Evolutionary conservation across 371 early-diverging fungal genomes (phyloP), one percentile per base, ranked within the genome.

Genomic region (Antonospora locustae): DNA sequence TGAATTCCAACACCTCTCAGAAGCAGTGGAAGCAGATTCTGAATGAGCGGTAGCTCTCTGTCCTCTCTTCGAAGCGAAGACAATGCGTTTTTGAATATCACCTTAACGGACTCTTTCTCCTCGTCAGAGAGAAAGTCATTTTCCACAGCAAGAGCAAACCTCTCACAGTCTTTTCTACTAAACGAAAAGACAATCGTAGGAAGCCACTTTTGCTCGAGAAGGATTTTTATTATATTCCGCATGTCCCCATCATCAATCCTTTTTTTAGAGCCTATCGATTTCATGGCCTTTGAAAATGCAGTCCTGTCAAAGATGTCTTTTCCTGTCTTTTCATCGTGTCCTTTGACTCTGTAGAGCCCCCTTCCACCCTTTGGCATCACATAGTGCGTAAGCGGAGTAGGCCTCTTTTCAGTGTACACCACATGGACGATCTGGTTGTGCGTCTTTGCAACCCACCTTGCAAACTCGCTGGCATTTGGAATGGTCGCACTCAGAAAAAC

Each of bases 161-260:
- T 63, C 75, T 97, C 96, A 76, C 96, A 96, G 64, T 94, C 92
- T 39, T 84, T 79, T 70, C 93, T 91, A 14, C 84, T 80, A 71
- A 99, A 99, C 66, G 86, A 82, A 75, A 96, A 99, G 0, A 97
- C 87, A 63, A 99, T 97, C n/a, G 89, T 89, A 4, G 96, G 99
- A 49, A 54, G 5, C 12, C 20, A 17, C 2, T 54, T 44, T 44
- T 32, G 2, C 37, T 41, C 24, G 3, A 54, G 1, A 44, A 54
- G 29, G n/a, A 16, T 11, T 3, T 54, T 3, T 27, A 44, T 45
- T n/a, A 45, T 25, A 11, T 14, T 27, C 22, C 12, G 20, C 14
- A 54, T 34, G 19, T 17, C 16, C 3, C 3, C 14, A 22, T 6
- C 9, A 3, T 14, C 5, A 22, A 23, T 50, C 25, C 48, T 2